Evolutionary conservation across 2,329 filamentous ascomycete genomes (phyloP).

Genomic region (Drechslerella stenobrocha): DNA sequence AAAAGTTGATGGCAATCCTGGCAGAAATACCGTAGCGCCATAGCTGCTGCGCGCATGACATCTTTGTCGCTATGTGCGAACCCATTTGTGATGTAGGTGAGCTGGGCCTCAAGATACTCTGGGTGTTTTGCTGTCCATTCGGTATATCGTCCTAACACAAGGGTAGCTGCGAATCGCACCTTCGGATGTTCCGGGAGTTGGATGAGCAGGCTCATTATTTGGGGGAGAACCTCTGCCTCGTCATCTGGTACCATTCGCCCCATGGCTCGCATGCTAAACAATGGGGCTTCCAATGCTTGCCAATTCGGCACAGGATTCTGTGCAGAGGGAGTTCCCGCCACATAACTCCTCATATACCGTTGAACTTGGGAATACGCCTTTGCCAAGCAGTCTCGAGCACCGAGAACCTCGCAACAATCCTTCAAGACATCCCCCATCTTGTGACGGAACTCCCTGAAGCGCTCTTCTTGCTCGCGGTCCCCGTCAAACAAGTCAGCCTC

Average conservation of each 20-base stretch:
- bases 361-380: constrained; percentile 88
- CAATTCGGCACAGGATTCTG: constrained; percentile 73
- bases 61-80: constrained; percentile 88
- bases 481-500: constrained; percentile 89
- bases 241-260: constrained; percentile 92
- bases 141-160: constrained; percentile 94
- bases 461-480: constrained; percentile 92
- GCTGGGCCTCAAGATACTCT: constrained; percentile 86
- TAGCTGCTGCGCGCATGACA: constrained; percentile 84
- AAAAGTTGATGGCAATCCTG: constrained; percentile 88
- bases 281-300: constrained; percentile 91
- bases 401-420: constrained; percentile 94
- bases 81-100: constrained; percentile 91
- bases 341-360: constrained; percentile 71
- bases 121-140: constrained; percentile 96
- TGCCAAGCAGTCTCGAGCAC: constrained; percentile 82
- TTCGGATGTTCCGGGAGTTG: constrained; percentile 96
- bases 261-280: constrained; percentile 95
- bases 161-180: constrained; percentile 96
- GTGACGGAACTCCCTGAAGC: constrained; percentile 94
- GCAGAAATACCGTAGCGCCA: constrained; percentile 96
- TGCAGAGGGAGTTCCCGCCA: constrained; percentile 65
- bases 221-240: constrained; percentile 81
- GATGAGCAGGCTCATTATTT: constrained; percentile 89
- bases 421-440: constrained; percentile 98